Conservation (phyloP, 768 basidiomycete genomes). For the Tylopilus intermedius region DNA sequence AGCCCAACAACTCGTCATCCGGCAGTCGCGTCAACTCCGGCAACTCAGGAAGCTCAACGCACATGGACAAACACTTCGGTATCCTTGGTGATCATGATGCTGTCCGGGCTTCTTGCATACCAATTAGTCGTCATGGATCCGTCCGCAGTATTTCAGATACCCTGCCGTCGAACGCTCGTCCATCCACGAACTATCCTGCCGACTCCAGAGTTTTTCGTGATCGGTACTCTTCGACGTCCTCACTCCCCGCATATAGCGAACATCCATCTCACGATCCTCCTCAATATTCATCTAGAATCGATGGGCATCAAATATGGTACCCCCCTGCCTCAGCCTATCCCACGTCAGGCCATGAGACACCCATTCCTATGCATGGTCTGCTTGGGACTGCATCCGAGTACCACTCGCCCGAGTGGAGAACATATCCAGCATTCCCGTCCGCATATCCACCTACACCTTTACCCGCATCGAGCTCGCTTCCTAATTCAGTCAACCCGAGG, state of each 20-base stretch:
- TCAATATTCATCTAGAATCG: constrained; percentile 21
- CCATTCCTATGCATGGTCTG: constrained; percentile 4
- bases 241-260: constrained; percentile 25
- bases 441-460: constrained; percentile 72
- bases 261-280: constrained; percentile 17
- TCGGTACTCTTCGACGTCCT: constrained; percentile 17
- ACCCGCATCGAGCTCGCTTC: constrained; percentile 34
- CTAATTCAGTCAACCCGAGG: constrained; percentile 11
- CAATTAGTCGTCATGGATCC: constrained; percentile 7
- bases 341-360: constrained; percentile 13
- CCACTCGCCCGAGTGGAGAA: constrained; percentile 61
- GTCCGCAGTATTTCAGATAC: constrained; percentile 20
- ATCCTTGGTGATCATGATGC: constrained; percentile 10
- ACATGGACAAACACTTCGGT: constrained; percentile 6
- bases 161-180: constrained; percentile 2
- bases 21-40: neutral
- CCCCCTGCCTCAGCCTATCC: constrained; percentile 48
- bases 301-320: constrained; percentile 52
- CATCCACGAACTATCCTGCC: neutral
- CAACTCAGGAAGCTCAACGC: constrained; percentile 2
- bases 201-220: constrained; percentile 4
- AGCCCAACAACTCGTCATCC: constrained; percentile 2
- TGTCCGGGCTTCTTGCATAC: constrained; percentile 7
- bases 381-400: constrained; percentile 30
- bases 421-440: constrained; percentile 71